These are phyloP conservation scores for Naganishia friedmannii DNA, from an alignment of 768 basidiomycete genomes.

Conservation along the genomic window DNA sequence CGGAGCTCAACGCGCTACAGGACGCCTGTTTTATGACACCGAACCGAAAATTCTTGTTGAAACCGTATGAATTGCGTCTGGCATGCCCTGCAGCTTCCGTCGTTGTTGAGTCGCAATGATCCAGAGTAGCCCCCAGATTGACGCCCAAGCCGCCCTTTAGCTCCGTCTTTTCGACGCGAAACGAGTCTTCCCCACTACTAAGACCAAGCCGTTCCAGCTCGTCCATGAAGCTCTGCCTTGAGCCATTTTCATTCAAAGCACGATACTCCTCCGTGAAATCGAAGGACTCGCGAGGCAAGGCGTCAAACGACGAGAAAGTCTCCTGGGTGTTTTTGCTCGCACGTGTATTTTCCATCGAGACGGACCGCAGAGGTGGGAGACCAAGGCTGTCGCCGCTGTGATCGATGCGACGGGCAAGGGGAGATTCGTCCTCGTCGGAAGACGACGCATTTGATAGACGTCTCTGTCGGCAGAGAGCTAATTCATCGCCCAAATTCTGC, in stretches of 20 bases:
- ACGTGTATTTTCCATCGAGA: neutral
- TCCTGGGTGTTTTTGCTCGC: neutral
- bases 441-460: neutral
- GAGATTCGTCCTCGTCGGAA: neutral
- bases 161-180: neutral
- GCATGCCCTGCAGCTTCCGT: neutral
- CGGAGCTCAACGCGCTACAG: neutral
- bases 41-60: slow-evolving; percentile 31
- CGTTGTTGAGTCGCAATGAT: neutral
- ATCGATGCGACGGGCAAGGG: neutral
- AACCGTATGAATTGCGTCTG: slow-evolving; percentile 16
- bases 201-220: slow-evolving; percentile 34
- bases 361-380: neutral
- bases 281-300: slow-evolving; percentile 39
- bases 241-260: slow-evolving; percentile 37
- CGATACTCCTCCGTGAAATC: slow-evolving; percentile 49
- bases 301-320: slow-evolving; percentile 10
- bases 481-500: neutral
- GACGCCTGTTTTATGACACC: slow-evolving; percentile 1
- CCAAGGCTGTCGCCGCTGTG: neutral
- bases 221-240: slow-evolving; percentile 44
- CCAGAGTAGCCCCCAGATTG: neutral
- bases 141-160: neutral
- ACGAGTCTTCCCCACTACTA: neutral
- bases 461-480: neutral